A percentile compares a stretch with the other conserved stretches of the same genome.
Evolutionary conservation across 148 eudicot species (phyloP).

Genomic region (Rhododendron williamsianum): DNA sequence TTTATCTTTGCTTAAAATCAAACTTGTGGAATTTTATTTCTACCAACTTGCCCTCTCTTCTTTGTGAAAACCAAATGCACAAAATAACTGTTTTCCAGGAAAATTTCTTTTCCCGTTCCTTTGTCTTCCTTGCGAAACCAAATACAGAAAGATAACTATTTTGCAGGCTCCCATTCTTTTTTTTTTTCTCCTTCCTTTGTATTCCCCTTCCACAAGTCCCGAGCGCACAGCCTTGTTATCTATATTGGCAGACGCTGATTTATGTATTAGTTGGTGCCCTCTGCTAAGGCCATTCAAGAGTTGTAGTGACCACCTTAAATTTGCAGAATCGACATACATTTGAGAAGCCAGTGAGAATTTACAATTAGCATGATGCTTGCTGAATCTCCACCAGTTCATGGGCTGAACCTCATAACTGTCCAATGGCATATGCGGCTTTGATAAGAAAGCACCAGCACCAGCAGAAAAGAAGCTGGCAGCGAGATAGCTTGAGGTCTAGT

Average conservation of each 20-base stretch:
- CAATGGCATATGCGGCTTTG: not conserved
- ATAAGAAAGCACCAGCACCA: not conserved
- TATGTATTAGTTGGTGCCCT: not conserved
- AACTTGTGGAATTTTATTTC: not conserved
- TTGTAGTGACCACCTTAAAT: not conserved
- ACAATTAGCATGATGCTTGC: conserved; percentile 42
- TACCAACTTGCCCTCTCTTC: not conserved
- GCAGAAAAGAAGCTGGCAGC: not conserved
- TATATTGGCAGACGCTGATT: not conserved
- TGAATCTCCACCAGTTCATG: not conserved
- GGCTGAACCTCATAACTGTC: not conserved
- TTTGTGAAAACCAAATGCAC: not conserved
- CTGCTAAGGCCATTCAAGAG: not conserved
- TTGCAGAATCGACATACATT: conserved; percentile 84
- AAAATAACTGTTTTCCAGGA: not conserved
- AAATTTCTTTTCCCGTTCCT: not conserved
- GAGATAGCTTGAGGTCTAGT: not conserved
- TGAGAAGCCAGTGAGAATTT: conserved; percentile 94
- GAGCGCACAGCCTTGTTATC: not conserved
- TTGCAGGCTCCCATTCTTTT: not conserved
- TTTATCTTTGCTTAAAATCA: not conserved
- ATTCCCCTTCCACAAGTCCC: not conserved
- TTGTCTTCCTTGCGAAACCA: not conserved
- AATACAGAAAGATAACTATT: not conserved
- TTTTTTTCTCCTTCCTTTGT: not conserved